Conservation (phyloP, 2,329 filamentous ascomycete genomes). For the Penicillium rolfsii region DNA sequence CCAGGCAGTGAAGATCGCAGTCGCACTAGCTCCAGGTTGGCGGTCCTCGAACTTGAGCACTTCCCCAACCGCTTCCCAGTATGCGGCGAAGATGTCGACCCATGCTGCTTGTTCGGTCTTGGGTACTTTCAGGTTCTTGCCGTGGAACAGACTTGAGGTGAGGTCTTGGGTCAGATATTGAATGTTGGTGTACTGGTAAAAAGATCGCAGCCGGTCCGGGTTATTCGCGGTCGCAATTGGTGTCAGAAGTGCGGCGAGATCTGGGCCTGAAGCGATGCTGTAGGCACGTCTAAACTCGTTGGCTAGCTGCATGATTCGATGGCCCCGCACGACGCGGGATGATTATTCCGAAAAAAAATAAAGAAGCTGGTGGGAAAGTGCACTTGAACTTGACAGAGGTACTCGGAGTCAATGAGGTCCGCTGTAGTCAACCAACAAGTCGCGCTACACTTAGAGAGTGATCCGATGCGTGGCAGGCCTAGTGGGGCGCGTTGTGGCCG, state of each 20-base stretch:
- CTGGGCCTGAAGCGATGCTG: conserved; percentile 66
- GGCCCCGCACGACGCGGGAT: neutral
- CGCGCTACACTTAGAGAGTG: neutral
- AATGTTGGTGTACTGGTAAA: conserved; percentile 72
- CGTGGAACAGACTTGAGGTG: conserved; percentile 69
- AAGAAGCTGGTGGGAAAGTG: neutral
- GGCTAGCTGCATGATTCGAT: conserved; percentile 71
- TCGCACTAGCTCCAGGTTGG: conserved; percentile 64
- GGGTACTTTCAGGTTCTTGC: conserved; percentile 58
- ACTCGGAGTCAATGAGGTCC: neutral
- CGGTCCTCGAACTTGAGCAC: conserved; percentile 68
- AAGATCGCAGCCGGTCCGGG: conserved; percentile 67
- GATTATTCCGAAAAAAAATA: neutral
- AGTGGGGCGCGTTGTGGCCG: conserved; percentile 6
- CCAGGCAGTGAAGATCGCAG: conserved; percentile 85
- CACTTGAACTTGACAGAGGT: neutral
- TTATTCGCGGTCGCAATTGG: conserved; percentile 68
- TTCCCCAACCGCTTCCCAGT: conserved; percentile 80
- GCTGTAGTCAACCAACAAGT: neutral
- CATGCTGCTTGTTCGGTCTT: conserved; percentile 76
- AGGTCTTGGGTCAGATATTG: conserved; percentile 70
- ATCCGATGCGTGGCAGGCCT: neutral
- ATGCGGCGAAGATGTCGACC: conserved; percentile 80
- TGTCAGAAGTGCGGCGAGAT: conserved; percentile 73
- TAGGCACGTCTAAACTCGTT: conserved; percentile 73